Percentiles rank a stretch among this genome's conserved stretches.
These are phyloP conservation scores for Datura wrightii DNA, from an alignment of 257 asterid species.

Conservation along the genomic window DNA sequence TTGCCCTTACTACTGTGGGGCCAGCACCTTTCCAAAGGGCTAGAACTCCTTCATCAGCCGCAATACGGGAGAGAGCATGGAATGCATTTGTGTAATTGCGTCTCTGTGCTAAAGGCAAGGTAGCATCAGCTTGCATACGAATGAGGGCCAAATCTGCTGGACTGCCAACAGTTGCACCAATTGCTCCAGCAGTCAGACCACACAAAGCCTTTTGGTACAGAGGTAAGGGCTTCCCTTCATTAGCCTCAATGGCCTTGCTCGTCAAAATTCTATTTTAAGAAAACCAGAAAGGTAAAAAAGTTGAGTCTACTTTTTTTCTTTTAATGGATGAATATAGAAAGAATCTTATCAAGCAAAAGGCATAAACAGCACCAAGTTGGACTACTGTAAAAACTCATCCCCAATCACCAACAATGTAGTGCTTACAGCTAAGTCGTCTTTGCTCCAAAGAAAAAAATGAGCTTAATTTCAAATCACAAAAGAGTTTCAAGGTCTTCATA, in stretches of 20 bases:
- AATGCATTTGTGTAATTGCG: conserved; percentile 87
- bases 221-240: conserved; percentile 91
- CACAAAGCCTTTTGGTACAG: conserved; percentile 93
- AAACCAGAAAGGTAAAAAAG: conserved; percentile 13
- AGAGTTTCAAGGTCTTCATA: not conserved
- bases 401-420: not conserved
- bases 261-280: conserved; percentile 68
- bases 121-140: conserved; percentile 99
- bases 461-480: not conserved
- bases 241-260: conserved; percentile 85
- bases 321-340: not conserved
- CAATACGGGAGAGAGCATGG: conserved; percentile 81
- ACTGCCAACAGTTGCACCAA: conserved; percentile 88
- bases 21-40: conserved; percentile 99
- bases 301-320: not conserved
- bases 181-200: conserved; percentile 98
- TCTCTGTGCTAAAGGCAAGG: conserved; percentile 81
- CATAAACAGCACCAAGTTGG: not conserved
- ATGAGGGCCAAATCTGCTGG: conserved; percentile 98
- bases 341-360: not conserved
- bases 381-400: not conserved
- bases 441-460: not conserved
- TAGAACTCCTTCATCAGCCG: conserved; percentile 80
- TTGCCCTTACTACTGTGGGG: conserved; percentile 98
- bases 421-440: not conserved